Evolutionary conservation across 352 stramenopile species (phyloP).

Genomic region (Stephanocyclus meneghinianus): DNA sequence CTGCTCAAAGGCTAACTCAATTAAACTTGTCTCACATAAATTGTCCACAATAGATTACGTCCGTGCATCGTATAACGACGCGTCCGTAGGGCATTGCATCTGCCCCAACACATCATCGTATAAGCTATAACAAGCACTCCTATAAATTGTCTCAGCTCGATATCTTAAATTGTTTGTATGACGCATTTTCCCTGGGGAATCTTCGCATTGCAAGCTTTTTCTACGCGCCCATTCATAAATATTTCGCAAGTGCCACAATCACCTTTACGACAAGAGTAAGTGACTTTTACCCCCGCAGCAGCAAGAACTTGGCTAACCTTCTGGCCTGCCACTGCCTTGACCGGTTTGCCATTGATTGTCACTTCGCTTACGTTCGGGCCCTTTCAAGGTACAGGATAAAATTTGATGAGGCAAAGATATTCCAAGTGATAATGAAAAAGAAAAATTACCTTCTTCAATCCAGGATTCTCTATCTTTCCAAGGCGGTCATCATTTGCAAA

Average conservation of each 20-base stretch:
- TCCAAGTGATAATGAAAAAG: neutral
- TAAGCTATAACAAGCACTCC: neutral
- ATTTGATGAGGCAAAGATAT: neutral
- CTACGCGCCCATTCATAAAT: slow-evolving; percentile 55
- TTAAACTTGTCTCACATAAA: neutral
- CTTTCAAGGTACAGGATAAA: neutral
- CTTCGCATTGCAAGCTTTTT: slow-evolving; percentile 55
- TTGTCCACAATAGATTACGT: neutral
- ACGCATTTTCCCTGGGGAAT: slow-evolving; percentile 56
- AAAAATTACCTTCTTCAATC: slow-evolving; percentile 50
- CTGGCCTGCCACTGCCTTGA: slow-evolving; percentile 60
- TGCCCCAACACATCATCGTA: neutral
- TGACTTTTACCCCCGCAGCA: slow-evolving; percentile 53
- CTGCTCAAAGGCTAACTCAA: neutral
- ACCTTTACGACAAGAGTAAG: slow-evolving; percentile 60
- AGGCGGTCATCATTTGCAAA: slow-evolving; percentile 75
- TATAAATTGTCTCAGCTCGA: neutral
- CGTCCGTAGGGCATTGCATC: no score
- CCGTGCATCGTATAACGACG: no score
- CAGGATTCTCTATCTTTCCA: slow-evolving; percentile 65
- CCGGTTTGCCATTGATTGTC: slow-evolving; percentile 60
- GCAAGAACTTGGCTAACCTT: slow-evolving; percentile 58
- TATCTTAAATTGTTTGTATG: slow-evolving; percentile 54
- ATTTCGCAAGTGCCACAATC: slow-evolving; percentile 66
- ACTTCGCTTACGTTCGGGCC: slow-evolving; percentile 45